Conservation (phyloP, 2,329 filamentous ascomycete genomes). For the Cladobotryum protrusum region DNA sequence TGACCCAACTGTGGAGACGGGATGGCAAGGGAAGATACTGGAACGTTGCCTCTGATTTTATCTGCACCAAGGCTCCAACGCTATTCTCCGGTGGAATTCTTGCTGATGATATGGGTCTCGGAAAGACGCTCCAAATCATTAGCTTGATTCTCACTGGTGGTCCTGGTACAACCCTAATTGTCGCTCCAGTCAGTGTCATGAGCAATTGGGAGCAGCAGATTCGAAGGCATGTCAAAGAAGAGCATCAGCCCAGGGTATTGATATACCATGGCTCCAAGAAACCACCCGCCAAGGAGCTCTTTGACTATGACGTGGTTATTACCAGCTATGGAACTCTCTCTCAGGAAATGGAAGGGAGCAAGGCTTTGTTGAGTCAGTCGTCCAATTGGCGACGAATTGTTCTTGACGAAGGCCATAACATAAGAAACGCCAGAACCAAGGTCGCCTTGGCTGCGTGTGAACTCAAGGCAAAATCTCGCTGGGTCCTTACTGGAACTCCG, state of each 20-base stretch:
- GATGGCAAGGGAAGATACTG: constrained; percentile 46
- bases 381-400: constrained; percentile 72
- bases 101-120: constrained; percentile 85
- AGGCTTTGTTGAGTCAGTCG: constrained; percentile 1
- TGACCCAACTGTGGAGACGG: constrained; percentile 72
- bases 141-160: constrained; percentile 61
- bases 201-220: constrained; percentile 86
- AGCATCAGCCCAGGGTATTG: constrained; percentile 59
- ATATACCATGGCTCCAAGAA: constrained; percentile 67
- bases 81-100: constrained; percentile 78
- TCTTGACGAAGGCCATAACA: constrained; percentile 76
- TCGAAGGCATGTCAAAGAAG: constrained; percentile 58
- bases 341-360: constrained; percentile 49
- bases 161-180: constrained; percentile 64
- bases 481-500: constrained; percentile 75
- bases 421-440: constrained; percentile 72
- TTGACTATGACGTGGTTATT: constrained; percentile 67
- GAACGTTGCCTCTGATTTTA: constrained; percentile 56
- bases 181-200: constrained; percentile 80
- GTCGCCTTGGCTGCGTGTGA: constrained; percentile 61
- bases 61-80: constrained; percentile 48
- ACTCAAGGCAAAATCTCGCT: constrained; percentile 64
- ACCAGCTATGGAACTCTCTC: constrained; percentile 77
- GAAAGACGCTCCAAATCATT: constrained; percentile 83
- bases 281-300: constrained; percentile 50